Evolutionary conservation across 352 stramenopile genomes (phyloP), one percentile per base, ranked within the genome.

Genomic region (Pythium apleroticum): DNA sequence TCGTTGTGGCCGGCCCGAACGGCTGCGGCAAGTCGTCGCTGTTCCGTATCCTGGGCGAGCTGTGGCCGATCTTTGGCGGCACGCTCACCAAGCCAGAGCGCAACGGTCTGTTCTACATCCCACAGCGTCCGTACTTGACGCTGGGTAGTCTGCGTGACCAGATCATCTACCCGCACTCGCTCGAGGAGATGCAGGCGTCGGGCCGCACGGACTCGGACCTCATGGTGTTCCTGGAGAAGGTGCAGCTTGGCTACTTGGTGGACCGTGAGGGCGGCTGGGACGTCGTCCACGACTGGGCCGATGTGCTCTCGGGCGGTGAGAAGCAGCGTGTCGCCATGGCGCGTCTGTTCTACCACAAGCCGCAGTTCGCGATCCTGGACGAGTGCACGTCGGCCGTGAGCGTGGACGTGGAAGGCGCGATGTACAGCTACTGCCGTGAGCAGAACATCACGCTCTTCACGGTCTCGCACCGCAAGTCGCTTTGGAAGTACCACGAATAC

Each of bases 391-490:
- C 82, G 28, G 86, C 84, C 24, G 87, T 97, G 14, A 91, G 78
- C 55, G 81, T 93, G 17, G 90, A 96, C 61, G 85, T 97, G 4
- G 90, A 97, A 74, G 87, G 86, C 43, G 76, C 66, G 7, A 94
- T 97, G 78, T 97, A 97, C 80, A 81, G 71, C 52, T 74, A 88
- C 59, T 94, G 87, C 66, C 80, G 84, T 35, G 75, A 89, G 58
- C 86, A 95, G 55, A 90, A 90, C 74, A 97, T 97, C 69, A 97
- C 90, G 64, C 76, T 96, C 25, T 97, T 97, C 67, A 97, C 90
- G 3, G 90, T 97, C 35, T 96, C 88, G 60, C 90, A 97, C 67
- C 84, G 91, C 68, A 93, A 95, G 72, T 94, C 85, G 72, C 66
- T 97, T 12, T 96, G 89, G 88, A 85, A 81, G 62, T 95, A 97